Conservation (phyloP, 208 protist genomes). For the Porcisia hertigi region DNA sequence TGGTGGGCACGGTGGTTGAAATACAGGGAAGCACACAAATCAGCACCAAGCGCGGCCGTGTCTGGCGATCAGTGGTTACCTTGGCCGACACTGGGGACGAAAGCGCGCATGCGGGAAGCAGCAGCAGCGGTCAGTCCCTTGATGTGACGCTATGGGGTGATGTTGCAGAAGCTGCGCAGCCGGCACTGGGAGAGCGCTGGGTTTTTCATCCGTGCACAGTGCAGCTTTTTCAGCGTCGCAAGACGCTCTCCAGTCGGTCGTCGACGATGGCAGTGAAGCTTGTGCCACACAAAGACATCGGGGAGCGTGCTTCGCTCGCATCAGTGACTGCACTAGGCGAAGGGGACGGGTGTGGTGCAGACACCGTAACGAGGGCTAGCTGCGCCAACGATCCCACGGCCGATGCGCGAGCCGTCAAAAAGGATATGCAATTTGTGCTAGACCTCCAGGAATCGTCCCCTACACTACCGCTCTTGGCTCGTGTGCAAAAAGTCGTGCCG, state of each 20-base stretch:
- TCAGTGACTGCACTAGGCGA: not conserved
- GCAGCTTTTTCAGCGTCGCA: conserved; percentile 54
- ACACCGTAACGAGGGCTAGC: not conserved
- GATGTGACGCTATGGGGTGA: conserved; percentile 82
- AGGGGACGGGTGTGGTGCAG: not conserved
- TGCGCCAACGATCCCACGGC: not conserved
- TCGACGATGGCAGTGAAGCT: conserved; percentile 37
- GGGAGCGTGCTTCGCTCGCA: not conserved
- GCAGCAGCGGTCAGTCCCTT: conserved; percentile 5
- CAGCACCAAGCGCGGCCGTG: conserved; percentile 64
- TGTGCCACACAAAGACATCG: not conserved
- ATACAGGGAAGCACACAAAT: conserved; percentile 31
- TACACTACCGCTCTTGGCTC: conserved; percentile 30
- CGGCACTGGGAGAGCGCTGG: conserved; percentile 52
- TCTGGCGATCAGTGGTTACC: conserved; percentile 41
- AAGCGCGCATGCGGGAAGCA: not conserved
- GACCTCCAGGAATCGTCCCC: conserved; percentile 21
- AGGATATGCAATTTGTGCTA: conserved; percentile 17
- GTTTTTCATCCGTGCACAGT: conserved; percentile 55
- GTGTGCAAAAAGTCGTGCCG: conserved; percentile 12
- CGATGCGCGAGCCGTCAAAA: not conserved
- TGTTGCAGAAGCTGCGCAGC: conserved; percentile 30
- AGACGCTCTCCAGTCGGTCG: conserved; percentile 43
- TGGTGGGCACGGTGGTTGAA: conserved; percentile 44
- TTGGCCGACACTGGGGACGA: conserved; percentile 34